These are phyloP conservation scores for Suillus lakei DNA, from an alignment of 768 basidiomycete species.

Conservation along the genomic window DNA sequence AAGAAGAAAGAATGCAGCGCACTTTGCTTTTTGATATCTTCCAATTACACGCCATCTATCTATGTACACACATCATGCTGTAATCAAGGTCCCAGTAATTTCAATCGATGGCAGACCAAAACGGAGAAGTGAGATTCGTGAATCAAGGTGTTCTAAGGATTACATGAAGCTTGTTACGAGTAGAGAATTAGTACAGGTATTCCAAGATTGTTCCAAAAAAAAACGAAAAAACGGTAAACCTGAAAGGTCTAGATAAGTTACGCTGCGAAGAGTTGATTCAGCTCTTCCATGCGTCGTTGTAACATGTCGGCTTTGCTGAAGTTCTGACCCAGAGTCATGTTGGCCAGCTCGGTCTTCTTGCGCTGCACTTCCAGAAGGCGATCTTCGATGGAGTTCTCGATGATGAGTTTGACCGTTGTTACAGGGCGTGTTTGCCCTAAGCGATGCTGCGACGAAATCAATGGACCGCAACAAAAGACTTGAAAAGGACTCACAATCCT, in stretches of 20 bases:
- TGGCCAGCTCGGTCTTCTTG: constrained; percentile 94
- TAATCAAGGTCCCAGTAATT: constrained; percentile 6
- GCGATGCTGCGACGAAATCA: constrained; percentile 68
- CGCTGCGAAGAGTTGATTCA: constrained; percentile 72
- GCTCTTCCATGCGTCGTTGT: constrained; percentile 87
- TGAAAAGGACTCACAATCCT: constrained; percentile 73
- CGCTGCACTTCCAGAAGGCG: constrained; percentile 91
- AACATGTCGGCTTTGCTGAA: constrained; percentile 88
- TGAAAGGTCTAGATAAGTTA: constrained; percentile 32
- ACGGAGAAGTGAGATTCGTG: not conserved
- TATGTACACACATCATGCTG: constrained; percentile 1
- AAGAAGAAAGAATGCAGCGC: constrained; percentile 69
- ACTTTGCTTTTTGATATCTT: constrained; percentile 68
- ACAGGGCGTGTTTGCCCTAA: constrained; percentile 94
- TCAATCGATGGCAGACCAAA: not conserved
- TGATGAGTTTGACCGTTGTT: constrained; percentile 90
- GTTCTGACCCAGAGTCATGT: constrained; percentile 89
- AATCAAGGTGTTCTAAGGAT: constrained; percentile 30
- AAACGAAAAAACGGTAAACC: constrained; percentile 16
- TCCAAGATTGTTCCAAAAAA: constrained; percentile 23
- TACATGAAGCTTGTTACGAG: constrained; percentile 34
- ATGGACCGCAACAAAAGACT: not conserved
- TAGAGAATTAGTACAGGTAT: constrained; percentile 33
- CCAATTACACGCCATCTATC: constrained; percentile 1
- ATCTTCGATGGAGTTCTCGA: constrained; percentile 92